Evolutionary conservation across 176 grass and related monocot species (phyloP), one percentile per base, ranked within the genome.

Genomic region (Avena eriantha): DNA sequence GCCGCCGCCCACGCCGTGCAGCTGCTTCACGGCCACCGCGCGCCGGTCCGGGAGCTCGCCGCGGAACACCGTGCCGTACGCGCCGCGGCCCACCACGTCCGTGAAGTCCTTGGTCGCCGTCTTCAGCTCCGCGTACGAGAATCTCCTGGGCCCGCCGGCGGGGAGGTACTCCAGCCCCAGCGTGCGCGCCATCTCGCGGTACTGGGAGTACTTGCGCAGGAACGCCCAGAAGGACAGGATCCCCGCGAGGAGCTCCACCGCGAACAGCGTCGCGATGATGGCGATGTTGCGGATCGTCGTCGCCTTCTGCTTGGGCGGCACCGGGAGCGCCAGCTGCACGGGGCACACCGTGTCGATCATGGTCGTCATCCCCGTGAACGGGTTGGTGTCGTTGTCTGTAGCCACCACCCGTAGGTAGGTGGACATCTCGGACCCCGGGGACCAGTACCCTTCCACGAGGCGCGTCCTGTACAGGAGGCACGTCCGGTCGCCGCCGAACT

Each of bases 171-270:
- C 95, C 23, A 95, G 82, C 29, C 95, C 95, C 15, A 98, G 89
- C 43, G 93, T 93, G 50, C 93, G 91, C 24, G 93, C 95, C 93
- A 98, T 95, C 85, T 98, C 95, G 6, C 95, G 85, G 87, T 98
- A 98, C 89, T 98, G 94, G 8, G 95, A 98, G 82, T 98, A 95
- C 87, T 93, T 98, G 49, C 90, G 90, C 63, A 98, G 90, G 88
- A 98, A 98, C 59, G 95, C 95, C 93, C 95, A 98, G 84, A 98
- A 98, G 3, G 95, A 95, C 7, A 95, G 82, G 8, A 95, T 47
- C 10, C 93, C 95, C 2, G 93, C 95, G 5, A 98, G 79, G 4
- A 98, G 93, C 89, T 98, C 95, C 22, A 90, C 80, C 16, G 90
- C 84, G 85, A 98, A 98, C 41, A 98, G 73, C 46, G 84, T 55